Evolutionary conservation across 2,329 filamentous ascomycete species (phyloP), one percentile per base, ranked within the genome.

Genomic region (Elsinoe fawcettii): DNA sequence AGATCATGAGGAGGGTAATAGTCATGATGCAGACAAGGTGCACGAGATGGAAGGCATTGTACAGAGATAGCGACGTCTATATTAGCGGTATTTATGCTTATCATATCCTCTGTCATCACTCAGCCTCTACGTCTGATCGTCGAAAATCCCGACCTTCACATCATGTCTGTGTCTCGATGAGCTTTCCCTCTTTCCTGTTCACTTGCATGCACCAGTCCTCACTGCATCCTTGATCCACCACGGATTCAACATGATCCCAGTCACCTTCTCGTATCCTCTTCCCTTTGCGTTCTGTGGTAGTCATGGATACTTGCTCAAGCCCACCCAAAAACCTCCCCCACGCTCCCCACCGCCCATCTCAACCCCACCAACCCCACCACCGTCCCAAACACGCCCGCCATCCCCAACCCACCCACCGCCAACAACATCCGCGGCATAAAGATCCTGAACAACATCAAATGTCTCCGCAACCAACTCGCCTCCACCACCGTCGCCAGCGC

Each of bases 371-470:
- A 69, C n/a, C 84, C 82, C 14, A 96, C 77, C 12, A 85, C 61
- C 6, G 93, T 79, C 1, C 81, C 80, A 1, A 93, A 79, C 3
- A 95, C 62, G 67, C 97, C 92, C 8, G 95, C 84, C 23, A 91
- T 78, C 14, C 92, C 66, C 59, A 97, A 69, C 51, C 87, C 80
- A 2, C 80, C 73, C 0, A 84, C 85, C 0, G 86, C 90, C 69
- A 89, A 80, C 86, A 99, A 88, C 74, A 92, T 99, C 25, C 92
- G 77, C 47, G 93, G 93, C 73, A 81, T 86, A 67, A 99, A 99
- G 43, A 99, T 90, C 41, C 93, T 81, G 73, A 93, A 99, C 27
- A 99, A 80, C 93, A 99, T 99, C 61, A 99, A 78, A 75, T 99
- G 93, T 54, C 93, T 80, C 56, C 93, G 80, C 66, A 99, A 74